phyloP scores from a whole-genome alignment of 306 rosid species.

The Echinosophora koreensis region DNA sequence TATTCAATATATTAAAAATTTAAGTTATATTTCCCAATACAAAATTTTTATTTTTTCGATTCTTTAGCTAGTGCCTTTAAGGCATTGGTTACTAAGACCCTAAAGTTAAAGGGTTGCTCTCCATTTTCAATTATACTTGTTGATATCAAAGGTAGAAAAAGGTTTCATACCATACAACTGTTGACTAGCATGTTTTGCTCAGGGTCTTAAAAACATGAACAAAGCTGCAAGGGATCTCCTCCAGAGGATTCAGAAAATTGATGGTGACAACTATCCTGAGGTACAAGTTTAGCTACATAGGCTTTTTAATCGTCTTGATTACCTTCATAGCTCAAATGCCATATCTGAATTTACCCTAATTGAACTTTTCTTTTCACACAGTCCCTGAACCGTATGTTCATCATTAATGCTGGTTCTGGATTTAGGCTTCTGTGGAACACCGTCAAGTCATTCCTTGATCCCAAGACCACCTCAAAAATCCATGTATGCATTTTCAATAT shows the following conservation, averaged over 20 bases:
- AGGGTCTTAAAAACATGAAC: conserved; percentile 87
- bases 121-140: not conserved
- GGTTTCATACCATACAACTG: not conserved
- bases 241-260: conserved; percentile 86
- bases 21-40: too few relatives aligned
- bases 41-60: too few relatives aligned
- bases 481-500: conserved; percentile 55
- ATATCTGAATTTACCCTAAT: conserved; percentile 30
- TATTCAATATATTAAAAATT: too few relatives aligned
- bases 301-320: not conserved
- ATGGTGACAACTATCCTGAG: conserved; percentile 98
- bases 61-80: too few relatives aligned
- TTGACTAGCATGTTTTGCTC: not conserved
- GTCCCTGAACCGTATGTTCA: conserved; percentile 94
- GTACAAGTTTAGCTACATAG: conserved; percentile 48
- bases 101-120: not conserved
- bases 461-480: conserved; percentile 90
- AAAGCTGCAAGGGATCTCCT: conserved; percentile 93
- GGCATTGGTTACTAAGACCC: not conserved
- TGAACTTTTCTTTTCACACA: conserved; percentile 35
- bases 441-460: conserved; percentile 89
- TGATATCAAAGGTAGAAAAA: conserved; percentile 13
- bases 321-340: conserved; percentile 7
- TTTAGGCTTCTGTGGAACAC: conserved; percentile 94
- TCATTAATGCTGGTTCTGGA: conserved; percentile 98